These are phyloP conservation scores for Potentilla sterilis DNA, from an alignment of 306 rosid genomes.

Conservation along the genomic window DNA sequence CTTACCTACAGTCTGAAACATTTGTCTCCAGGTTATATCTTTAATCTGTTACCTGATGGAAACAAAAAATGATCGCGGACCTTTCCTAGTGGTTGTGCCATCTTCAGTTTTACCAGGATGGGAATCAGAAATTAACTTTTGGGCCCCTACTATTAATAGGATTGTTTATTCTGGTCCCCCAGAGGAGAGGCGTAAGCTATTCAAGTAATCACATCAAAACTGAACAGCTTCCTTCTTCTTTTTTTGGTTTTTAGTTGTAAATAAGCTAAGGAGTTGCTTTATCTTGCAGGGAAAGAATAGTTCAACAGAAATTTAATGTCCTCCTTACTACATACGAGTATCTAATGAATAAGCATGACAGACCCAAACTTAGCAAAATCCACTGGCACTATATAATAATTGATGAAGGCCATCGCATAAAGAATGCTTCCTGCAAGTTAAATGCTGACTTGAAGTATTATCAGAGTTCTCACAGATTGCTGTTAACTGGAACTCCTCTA, in stretches of 20 bases:
- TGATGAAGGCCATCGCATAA: constrained; percentile 99
- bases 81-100: constrained; percentile 97
- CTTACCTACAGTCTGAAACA: constrained; percentile 19
- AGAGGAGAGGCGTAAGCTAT: constrained; percentile 88
- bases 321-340: constrained; percentile 96
- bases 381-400: constrained; percentile 97
- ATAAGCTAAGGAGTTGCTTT: constrained; percentile 27
- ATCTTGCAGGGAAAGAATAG: constrained; percentile 80
- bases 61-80: constrained; percentile 94
- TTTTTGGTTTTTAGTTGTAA: constrained; percentile 14
- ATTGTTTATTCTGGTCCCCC: constrained; percentile 95
- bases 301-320: constrained; percentile 93
- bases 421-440: constrained; percentile 99
- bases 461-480: constrained; percentile 94
- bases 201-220: constrained; percentile 62
- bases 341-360: constrained; percentile 99
- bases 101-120: constrained; percentile 99
- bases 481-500: constrained; percentile 97
- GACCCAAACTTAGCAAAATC: constrained; percentile 93
- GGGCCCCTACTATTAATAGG: constrained; percentile 81
- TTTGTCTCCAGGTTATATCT: constrained; percentile 73
- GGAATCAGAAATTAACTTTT: constrained; percentile 89
- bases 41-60: constrained; percentile 98
- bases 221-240: not conserved
- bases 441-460: constrained; percentile 92